Conservation (phyloP, 768 basidiomycete genomes). For the Amanita exitialis region DNA sequence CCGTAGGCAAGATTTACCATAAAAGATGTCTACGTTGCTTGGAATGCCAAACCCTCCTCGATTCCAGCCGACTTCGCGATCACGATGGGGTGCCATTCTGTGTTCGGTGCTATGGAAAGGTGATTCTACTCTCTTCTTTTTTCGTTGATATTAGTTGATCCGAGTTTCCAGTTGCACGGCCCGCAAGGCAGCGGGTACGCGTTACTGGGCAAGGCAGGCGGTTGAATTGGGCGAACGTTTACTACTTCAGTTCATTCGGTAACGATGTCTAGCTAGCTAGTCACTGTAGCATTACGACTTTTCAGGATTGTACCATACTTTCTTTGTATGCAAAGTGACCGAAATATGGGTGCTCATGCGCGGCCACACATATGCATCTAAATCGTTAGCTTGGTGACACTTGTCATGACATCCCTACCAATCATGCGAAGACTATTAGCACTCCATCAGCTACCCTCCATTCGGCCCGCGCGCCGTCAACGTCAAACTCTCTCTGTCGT, state of each 20-base stretch:
- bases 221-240: conserved; percentile 9
- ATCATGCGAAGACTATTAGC: conserved; percentile 34
- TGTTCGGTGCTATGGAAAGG: conserved; percentile 66
- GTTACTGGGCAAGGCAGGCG: conserved; percentile 37
- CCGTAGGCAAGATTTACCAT: conserved; percentile 73
- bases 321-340: neutral
- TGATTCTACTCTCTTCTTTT: conserved; percentile 12
- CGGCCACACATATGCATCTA: too few relatives aligned
- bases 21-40: conserved; percentile 70
- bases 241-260: too few relatives aligned
- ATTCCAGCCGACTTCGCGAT: conserved; percentile 64
- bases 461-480: conserved; percentile 54
- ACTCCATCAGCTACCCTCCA: conserved; percentile 50
- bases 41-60: conserved; percentile 59
- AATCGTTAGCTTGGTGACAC: too few relatives aligned
- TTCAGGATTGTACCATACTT: neutral
- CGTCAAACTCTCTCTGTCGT: conserved; percentile 45
- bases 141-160: too few relatives aligned
- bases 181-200: conserved; percentile 71
- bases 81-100: conserved; percentile 69
- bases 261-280: neutral
- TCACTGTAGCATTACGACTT: neutral
- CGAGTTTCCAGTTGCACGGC: conserved; percentile 46
- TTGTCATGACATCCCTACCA: neutral
- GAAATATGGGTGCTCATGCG: too few relatives aligned